Base-by-base conservation (phyloP, 192 early-diverging fungal genomes). In the Coemansia sp. region DNA sequence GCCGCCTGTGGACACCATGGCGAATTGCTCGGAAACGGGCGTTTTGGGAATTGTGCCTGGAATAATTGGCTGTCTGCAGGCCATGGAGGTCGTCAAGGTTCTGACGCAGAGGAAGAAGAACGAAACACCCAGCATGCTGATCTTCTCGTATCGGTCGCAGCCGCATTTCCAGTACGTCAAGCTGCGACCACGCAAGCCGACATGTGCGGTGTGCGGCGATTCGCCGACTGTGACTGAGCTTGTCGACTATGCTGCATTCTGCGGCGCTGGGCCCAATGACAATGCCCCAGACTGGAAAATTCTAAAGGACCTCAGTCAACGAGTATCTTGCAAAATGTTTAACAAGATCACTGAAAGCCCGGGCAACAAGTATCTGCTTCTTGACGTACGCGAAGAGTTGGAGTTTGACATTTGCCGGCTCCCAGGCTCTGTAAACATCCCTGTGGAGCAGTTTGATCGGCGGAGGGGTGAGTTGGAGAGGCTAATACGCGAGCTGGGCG, bases 31-130 rank as follows among this genome's bases (percentile, higher is more conserved):
- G 20, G 96, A 98, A 72, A 91, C 89, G 2, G 97, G 97, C 11
- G 95, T 99, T 18, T 75, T 99, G 34, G 97, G 97, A 20, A 93
- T 87, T 86, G 95, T 99, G 6, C 91, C 97, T 0, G 97, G 97
- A 18, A 86, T 97, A 16, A 92, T 99, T 61, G 97, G 97, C 20
- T 91, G 88, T 43, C 71, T 97, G 46, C 92, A 98, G 85, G 97
- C 97, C 24, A 83, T 99, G 60, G 92, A 96, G 76, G 92, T 88
- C 3, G 91, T 99, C 57, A 98, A 98, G 76, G 86, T 99, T 14
- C 78, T 87, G 0, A 87, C 85, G 0, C 90, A 87, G n/a, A 78
- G 87, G 36, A 90, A 86, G 56, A 60, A 76, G 78, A 56, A 76
- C 2, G 85, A 86, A 45, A 61, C 76, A 12, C 88, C 91, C 15